Evolutionary conservation across 2,329 filamentous ascomycete species (phyloP).

Genomic region (Setomelanomma holmii): DNA sequence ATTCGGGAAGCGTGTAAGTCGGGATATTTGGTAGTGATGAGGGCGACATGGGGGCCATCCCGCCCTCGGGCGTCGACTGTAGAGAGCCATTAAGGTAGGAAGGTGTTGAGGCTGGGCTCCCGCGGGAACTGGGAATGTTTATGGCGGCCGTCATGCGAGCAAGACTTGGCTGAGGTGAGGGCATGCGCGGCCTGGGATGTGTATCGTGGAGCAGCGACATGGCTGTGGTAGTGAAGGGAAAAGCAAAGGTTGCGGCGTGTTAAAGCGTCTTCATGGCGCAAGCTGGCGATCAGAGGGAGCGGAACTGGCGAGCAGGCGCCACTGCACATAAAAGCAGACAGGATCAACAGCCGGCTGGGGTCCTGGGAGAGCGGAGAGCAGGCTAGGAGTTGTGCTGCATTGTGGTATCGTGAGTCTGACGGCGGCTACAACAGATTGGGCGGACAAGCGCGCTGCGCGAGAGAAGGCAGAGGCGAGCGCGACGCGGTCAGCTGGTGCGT

Average conservation of each 20-base stretch:
- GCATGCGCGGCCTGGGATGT: slow-evolving; percentile 37
- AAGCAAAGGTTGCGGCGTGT: slow-evolving; percentile 15
- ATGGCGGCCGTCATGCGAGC: slow-evolving; percentile 39
- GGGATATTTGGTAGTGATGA: slow-evolving; percentile 54
- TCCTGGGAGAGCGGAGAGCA: slow-evolving; percentile 23
- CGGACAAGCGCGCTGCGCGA: slow-evolving; percentile 42
- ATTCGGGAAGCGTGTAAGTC: slow-evolving; percentile 75
- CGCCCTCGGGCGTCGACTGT: slow-evolving; percentile 70
- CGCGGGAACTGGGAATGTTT: slow-evolving; percentile 47
- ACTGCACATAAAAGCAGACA: slow-evolving; percentile 34
- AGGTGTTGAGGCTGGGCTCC: slow-evolving; percentile 49
- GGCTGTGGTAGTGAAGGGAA: slow-evolving; percentile 15
- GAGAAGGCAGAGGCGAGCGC: slow-evolving; percentile 16
- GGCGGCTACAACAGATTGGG: slow-evolving; percentile 31
- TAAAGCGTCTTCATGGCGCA: slow-evolving; percentile 39
- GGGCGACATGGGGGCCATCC: slow-evolving; percentile 61
- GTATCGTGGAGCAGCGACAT: slow-evolving; percentile 42
- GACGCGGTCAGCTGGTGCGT: slow-evolving; percentile 32
- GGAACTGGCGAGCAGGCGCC: slow-evolving; percentile 30
- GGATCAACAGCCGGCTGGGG: slow-evolving; percentile 38
- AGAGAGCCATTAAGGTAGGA: slow-evolving; percentile 64
- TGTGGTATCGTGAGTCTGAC: slow-evolving; percentile 42
- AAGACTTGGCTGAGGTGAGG: slow-evolving; percentile 44
- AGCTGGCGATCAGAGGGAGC: slow-evolving; percentile 19
- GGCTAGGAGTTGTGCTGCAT: slow-evolving; percentile 36